phyloP scores from a whole-genome alignment of 140 eudicot species.

The Senecio squalidus region DNA sequence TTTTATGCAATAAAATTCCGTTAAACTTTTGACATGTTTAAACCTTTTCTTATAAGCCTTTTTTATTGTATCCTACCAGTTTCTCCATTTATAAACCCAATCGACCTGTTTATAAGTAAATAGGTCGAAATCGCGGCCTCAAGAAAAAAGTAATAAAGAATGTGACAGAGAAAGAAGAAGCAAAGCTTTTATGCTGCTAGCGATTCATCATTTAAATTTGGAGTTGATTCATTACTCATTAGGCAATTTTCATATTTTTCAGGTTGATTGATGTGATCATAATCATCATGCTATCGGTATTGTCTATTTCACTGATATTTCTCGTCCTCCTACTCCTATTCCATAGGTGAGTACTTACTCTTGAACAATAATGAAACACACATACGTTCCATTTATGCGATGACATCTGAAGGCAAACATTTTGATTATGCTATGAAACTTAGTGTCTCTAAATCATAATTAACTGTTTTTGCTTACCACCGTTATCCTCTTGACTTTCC shows the following conservation, averaged over 20 bases:
- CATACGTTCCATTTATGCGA: neutral
- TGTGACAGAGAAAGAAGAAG: too few species aligned
- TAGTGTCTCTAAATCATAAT: neutral
- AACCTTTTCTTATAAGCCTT: too few species aligned
- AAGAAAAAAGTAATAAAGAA: too few species aligned
- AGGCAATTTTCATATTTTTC: conserved; percentile 22
- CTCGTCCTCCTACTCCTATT: conserved; percentile 75
- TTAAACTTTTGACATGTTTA: too few species aligned
- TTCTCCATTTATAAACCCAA: too few species aligned
- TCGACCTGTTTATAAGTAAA: too few species aligned
- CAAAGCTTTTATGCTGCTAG: too few species aligned
- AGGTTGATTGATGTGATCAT: conserved; percentile 77
- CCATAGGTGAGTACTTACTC: conserved; percentile 48
- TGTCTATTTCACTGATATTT: conserved; percentile 58
- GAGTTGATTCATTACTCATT: neutral
- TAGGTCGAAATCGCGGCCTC: too few species aligned
- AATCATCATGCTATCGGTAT: conserved; percentile 53
- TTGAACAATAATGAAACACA: neutral
- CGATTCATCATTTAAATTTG: too few species aligned
- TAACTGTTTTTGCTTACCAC: neutral
- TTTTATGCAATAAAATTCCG: too few species aligned
- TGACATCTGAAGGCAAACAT: neutral
- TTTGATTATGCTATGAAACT: too few species aligned
- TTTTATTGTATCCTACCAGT: too few species aligned
- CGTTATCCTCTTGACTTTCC: neutral